Base-by-base conservation (phyloP, 2,329 filamentous ascomycete species). In the Paracorniculantispora psalliotae region DNA sequence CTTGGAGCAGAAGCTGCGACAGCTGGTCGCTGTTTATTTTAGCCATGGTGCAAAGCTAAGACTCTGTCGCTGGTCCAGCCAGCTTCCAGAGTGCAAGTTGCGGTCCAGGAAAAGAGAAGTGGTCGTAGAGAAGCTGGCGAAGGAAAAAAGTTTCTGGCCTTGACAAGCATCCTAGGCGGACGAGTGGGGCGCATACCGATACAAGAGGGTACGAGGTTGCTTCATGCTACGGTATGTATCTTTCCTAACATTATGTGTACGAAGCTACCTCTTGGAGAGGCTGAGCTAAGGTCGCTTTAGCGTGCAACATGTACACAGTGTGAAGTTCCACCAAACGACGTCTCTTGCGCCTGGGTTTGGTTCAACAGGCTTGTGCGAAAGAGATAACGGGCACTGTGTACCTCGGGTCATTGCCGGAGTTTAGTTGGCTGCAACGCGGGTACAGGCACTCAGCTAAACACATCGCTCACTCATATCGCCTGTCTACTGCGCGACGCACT, bases 1-100 rank as follows among this genome's bases (percentile, higher is more conserved):
- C 70, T 60, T 71, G 64, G 41, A 65, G 67, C 53, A 72, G 65
- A 25, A 73, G 67, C 57, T 68, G 66, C 61, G 71, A 68, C 53
- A 73, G 62, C 26, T 69, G 66, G 63, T 64, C 63, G 64, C 66
- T 68, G 51, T 52, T 63, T 55, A 71, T 67, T 61, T 62, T 63
- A 63, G 65, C 65, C 69, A 71, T 71, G 33, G 43, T 33, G 30
- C 12, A 25, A 39, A 4, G 26, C 23, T 9, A 49, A 13, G 13
- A 26, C 25, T 57, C 44, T 50, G 35, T 49, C 15, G 12, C 44
- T 49, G 25, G 33, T 33, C 43, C 43, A 48, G 43, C 43, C 46
- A 57, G 63, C 48, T 63, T 53, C 25, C 19, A 49, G 51, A 63
- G 47, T 57, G 47, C 10, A 33, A 19, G 46, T 48, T 35, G 4